Evolutionary conservation across 2,329 filamentous ascomycete genomes (phyloP).

Genomic region (Neoascochyta sp.): DNA sequence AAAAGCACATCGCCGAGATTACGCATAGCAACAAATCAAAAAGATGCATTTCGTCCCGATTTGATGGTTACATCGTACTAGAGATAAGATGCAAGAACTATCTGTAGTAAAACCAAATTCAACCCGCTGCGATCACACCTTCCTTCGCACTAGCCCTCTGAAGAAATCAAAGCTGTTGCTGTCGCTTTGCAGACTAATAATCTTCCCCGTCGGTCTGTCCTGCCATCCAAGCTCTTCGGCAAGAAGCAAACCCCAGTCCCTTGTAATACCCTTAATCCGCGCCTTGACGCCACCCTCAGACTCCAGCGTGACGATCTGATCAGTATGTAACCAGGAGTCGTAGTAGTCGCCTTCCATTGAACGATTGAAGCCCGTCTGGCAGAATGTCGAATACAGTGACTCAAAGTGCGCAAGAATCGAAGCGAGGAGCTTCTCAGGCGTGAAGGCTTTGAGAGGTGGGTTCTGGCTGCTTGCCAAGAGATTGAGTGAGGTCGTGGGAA

Average conservation of each 20-base stretch:
- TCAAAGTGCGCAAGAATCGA: slow-evolving; percentile 77
- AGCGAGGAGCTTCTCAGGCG: slow-evolving; percentile 76
- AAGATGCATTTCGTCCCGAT: too few relatives aligned
- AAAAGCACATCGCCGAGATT: too few relatives aligned
- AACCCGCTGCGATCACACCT: too few relatives aligned
- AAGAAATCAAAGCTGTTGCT: slow-evolving; percentile 99
- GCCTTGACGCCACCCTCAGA: slow-evolving; percentile 71
- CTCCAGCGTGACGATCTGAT: slow-evolving; percentile 70
- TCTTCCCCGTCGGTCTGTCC: slow-evolving; percentile 69
- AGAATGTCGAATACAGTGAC: slow-evolving; percentile 69
- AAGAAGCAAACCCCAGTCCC: slow-evolving; percentile 83
- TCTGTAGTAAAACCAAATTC: too few relatives aligned
- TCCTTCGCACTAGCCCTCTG: slow-evolving; percentile 77
- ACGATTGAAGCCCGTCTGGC: slow-evolving; percentile 68
- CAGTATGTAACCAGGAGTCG: slow-evolving; percentile 70
- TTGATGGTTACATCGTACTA: too few relatives aligned
- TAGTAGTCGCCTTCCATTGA: slow-evolving; percentile 66
- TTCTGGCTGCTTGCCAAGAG: slow-evolving; percentile 54
- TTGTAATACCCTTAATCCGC: slow-evolving; percentile 78
- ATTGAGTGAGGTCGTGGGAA: slow-evolving; percentile 83
- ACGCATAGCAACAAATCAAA: too few relatives aligned
- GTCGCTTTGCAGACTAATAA: slow-evolving; percentile 87
- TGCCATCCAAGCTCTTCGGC: slow-evolving; percentile 77
- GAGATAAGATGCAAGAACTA: too few relatives aligned
- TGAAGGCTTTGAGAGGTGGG: slow-evolving; percentile 53